Percentiles rank a stretch among this genome's conserved stretches.
phyloP scores from a whole-genome alignment of 2,329 filamentous ascomycete genomes.

The Ceratocystis harringtonii region DNA sequence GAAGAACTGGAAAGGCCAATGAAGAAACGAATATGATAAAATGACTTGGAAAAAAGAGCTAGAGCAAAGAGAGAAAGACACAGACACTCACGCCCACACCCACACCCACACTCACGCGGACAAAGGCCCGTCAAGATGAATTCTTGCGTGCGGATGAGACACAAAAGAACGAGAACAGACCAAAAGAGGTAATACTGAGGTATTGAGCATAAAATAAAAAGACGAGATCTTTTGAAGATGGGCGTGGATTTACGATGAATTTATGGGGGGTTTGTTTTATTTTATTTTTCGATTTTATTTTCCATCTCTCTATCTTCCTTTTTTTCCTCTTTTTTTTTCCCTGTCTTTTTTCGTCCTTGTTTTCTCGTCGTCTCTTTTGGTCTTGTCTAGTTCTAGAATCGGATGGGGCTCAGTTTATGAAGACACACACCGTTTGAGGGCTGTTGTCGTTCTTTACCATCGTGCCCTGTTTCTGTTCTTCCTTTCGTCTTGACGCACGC shows the following conservation, averaged over 20 bases:
- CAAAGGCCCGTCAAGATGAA: conserved; percentile 2
- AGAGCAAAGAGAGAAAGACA: background rate
- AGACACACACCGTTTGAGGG: background rate
- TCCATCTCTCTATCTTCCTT: background rate
- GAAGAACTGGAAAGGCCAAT: background rate
- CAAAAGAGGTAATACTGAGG: background rate
- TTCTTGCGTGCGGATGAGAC: background rate
- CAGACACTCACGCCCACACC: background rate
- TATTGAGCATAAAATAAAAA: background rate
- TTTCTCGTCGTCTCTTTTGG: background rate
- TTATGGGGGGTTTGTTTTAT: background rate
- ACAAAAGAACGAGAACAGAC: background rate
- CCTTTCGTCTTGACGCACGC: background rate
- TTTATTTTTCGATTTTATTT: background rate
- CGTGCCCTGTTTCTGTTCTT: background rate
- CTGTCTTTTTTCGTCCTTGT: background rate
- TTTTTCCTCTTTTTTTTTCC: background rate
- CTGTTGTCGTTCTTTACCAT: background rate
- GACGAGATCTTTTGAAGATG: background rate
- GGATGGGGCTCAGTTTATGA: background rate
- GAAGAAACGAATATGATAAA: background rate
- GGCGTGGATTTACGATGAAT: background rate
- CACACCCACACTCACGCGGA: background rate
- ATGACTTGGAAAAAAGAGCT: background rate
- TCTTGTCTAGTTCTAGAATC: background rate